These are phyloP conservation scores for Trichoderma asperellum DNA, from an alignment of 2,329 filamentous ascomycete species.

Conservation along the genomic window DNA sequence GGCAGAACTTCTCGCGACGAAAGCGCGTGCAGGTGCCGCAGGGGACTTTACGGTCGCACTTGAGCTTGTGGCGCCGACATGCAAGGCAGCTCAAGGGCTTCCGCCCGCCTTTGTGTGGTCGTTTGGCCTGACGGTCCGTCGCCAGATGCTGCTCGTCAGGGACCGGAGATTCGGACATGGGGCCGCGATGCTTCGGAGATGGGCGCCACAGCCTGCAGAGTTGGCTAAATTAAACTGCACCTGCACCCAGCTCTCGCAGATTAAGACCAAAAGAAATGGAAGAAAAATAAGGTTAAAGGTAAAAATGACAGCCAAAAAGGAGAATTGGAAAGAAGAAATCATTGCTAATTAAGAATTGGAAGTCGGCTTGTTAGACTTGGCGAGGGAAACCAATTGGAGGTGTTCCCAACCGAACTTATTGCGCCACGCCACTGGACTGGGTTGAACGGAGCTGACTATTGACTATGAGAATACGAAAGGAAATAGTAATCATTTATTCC, in stretches of 20 bases:
- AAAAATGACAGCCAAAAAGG: neutral
- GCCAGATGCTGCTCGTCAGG: neutral
- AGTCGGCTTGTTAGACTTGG: neutral
- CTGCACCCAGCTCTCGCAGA: neutral
- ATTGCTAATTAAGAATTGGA: neutral
- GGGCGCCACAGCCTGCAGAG: neutral
- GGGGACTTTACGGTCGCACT: constrained; percentile 40
- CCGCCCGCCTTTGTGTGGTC: constrained; percentile 15
- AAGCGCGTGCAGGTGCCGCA: constrained; percentile 40
- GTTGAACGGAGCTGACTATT: neutral
- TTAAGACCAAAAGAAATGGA: neutral
- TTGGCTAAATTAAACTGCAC: neutral
- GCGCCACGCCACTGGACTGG: neutral
- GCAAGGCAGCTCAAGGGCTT: constrained; percentile 39
- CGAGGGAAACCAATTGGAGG: neutral
- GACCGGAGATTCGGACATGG: constrained; percentile 22
- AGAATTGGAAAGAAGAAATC: neutral
- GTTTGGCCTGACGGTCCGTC: neutral
- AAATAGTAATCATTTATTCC: neutral
- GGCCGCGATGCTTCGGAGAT: neutral
- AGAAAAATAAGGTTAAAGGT: neutral
- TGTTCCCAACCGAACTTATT: neutral
- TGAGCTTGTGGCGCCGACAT: constrained; percentile 40
- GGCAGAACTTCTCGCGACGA: constrained; percentile 38
- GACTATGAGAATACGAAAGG: neutral